Evolutionary conservation across 2,329 filamentous ascomycete species (phyloP).

Genomic region (Aspergillus eucalypticola): DNA sequence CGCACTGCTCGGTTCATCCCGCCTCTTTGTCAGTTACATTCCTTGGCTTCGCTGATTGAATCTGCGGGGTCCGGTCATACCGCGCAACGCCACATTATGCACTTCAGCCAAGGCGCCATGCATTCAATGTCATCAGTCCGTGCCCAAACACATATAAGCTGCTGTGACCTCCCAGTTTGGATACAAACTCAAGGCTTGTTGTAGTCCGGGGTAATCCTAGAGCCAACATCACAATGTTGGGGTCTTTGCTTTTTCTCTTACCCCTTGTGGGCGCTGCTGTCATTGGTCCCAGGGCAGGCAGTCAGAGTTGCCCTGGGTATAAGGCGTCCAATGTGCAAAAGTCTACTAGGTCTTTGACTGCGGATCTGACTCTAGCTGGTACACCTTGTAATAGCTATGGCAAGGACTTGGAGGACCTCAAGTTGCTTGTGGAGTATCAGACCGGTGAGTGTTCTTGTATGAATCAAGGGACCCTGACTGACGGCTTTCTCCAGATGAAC

Average conservation of each 20-base stretch:
- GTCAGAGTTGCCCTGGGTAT: conserved; percentile 40
- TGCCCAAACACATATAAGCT: conserved; percentile 10
- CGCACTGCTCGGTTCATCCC: not conserved
- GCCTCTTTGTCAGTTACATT: conserved; percentile 2
- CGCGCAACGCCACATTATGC: conserved; percentile 1
- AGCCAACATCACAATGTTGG: conserved; percentile 25
- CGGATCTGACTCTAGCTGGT: conserved; percentile 69
- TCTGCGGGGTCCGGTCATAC: conserved; percentile 9
- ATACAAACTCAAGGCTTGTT: not conserved
- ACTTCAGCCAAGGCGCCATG: not conserved
- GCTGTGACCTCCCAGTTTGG: not conserved
- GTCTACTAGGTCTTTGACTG: conserved; percentile 57
- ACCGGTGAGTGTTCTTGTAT: conserved; percentile 45
- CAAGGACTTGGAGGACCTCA: conserved; percentile 57
- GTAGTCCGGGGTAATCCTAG: not conserved
- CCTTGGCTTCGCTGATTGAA: conserved; percentile 4
- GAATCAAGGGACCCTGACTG: not conserved
- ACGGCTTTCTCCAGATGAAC: conserved; percentile 50
- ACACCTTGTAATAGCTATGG: conserved; percentile 63
- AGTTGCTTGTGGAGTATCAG: conserved; percentile 62
- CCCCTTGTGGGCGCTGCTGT: conserved; percentile 33
- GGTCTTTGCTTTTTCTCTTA: conserved; percentile 27
- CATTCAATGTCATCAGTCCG: conserved; percentile 1
- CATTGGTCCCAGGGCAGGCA: conserved; percentile 19
- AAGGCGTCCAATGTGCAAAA: conserved; percentile 38